Conservation (phyloP, 2,329 filamentous ascomycete species). For the Colletotrichum sp. region DNA sequence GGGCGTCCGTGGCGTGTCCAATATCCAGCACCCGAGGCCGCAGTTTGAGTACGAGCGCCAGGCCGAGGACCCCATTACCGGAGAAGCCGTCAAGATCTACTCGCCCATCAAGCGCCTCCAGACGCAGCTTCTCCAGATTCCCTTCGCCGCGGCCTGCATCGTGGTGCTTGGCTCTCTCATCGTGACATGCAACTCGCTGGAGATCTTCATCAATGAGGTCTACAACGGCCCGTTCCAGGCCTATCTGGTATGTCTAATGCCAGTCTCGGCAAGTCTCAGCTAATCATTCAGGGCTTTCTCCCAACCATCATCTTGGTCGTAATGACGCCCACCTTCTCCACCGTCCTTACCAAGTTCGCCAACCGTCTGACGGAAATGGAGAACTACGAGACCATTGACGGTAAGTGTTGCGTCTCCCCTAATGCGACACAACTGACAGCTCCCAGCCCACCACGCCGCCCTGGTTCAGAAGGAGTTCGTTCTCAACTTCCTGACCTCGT, state of each 20-base stretch:
- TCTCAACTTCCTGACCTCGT: slow-evolving; percentile 95
- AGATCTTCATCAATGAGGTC: slow-evolving; percentile 94
- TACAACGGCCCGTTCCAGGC: slow-evolving; percentile 89
- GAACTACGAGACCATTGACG: slow-evolving; percentile 88
- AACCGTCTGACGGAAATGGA: slow-evolving; percentile 80
- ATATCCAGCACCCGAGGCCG: slow-evolving; percentile 77
- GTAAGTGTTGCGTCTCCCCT: slow-evolving; percentile 35
- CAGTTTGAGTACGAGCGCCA: slow-evolving; percentile 83
- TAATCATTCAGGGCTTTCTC: slow-evolving; percentile 70
- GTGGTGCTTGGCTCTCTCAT: slow-evolving; percentile 81
- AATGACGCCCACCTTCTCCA: slow-evolving; percentile 78
- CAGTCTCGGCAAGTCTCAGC: slow-evolving; percentile 8
- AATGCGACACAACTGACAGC: slow-evolving; percentile 19
- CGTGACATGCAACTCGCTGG: slow-evolving; percentile 85
- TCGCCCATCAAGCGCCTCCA: slow-evolving; percentile 75
- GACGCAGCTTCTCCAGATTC: slow-evolving; percentile 81
- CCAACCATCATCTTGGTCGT: slow-evolving; percentile 88
- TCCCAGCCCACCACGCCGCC: slow-evolving; percentile 75
- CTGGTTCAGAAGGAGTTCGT: slow-evolving; percentile 94
- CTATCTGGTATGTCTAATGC: slow-evolving; percentile 67
- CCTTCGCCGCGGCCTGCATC: slow-evolving; percentile 80
- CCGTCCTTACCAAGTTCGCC: slow-evolving; percentile 77
- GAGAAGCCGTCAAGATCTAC: slow-evolving; percentile 78
- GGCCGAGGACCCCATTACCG: slow-evolving; percentile 79
- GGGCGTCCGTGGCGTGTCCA: slow-evolving; percentile 85